These are phyloP conservation scores for Pythium rhizo-oryzae DNA, from an alignment of 352 stramenopile species.

Conservation along the genomic window DNA sequence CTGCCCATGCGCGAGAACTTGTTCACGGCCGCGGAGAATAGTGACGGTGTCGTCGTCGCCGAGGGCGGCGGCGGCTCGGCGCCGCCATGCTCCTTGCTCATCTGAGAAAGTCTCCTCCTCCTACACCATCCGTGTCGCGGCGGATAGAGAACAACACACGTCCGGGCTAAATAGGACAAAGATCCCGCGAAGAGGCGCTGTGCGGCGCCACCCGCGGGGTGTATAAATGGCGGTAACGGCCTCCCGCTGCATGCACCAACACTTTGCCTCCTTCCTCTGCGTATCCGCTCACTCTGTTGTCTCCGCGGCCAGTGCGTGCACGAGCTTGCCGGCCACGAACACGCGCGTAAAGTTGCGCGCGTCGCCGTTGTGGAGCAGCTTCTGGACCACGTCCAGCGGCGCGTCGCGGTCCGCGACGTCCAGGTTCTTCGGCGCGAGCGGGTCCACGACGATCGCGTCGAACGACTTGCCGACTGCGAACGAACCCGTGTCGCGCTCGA, in stretches of 20 bases:
- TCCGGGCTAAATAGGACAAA: background rate
- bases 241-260: no score
- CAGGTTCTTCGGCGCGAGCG: constrained; percentile 44
- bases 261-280: no score
- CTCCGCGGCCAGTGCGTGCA: constrained; percentile 27
- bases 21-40: constrained; percentile 17
- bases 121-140: background rate
- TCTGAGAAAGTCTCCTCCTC: background rate
- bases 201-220: background rate
- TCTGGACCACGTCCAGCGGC: constrained; percentile 71
- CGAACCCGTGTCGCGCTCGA: constrained; percentile 75
- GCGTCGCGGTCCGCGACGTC: constrained; percentile 50
- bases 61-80: background rate
- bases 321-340: constrained; percentile 62
- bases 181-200: background rate
- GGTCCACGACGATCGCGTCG: constrained; percentile 85
- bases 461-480: constrained; percentile 85
- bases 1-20: constrained; percentile 18
- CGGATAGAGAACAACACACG: background rate
- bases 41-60: constrained; percentile 2
- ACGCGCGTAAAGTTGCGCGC: constrained; percentile 82
- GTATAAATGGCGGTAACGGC: constrained; percentile 18
- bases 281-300: background rate
- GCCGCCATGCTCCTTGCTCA: constrained; percentile 12
- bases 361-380: constrained; percentile 86